Evolutionary conservation across 495 filamentous ascomycete genomes (phyloP).

Genomic region (Penicillium dipodomyicola): DNA sequence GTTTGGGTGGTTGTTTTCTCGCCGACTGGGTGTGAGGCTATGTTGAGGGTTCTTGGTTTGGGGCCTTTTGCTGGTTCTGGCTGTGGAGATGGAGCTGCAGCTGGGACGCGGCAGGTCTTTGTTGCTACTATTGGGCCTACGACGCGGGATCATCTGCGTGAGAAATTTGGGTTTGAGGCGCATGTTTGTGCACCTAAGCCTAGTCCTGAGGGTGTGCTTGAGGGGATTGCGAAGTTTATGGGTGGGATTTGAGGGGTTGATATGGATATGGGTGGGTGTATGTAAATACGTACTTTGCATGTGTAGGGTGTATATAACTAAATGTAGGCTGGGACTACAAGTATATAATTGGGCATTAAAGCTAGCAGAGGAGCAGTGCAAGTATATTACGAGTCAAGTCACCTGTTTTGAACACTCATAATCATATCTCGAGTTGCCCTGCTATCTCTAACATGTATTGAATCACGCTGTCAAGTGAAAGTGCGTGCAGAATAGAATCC

Average conservation of each 20-base stretch:
- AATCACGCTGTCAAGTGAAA: slow-evolving; percentile 10
- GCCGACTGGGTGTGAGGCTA: slow-evolving; percentile 78
- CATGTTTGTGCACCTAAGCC: slow-evolving; percentile 82
- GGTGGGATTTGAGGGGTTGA: neutral
- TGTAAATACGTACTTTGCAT: neutral
- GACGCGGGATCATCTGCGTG: slow-evolving; percentile 70
- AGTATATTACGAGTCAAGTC: neutral
- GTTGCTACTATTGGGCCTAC: slow-evolving; percentile 93
- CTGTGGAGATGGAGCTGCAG: slow-evolving; percentile 13
- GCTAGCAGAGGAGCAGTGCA: neutral
- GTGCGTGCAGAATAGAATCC: slow-evolving; percentile 17
- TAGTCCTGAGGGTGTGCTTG: slow-evolving; percentile 76
- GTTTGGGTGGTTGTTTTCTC: slow-evolving; percentile 95
- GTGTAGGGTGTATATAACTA: neutral
- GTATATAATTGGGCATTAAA: neutral
- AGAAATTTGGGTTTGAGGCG: slow-evolving; percentile 65
- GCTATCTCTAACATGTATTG: slow-evolving; percentile 16
- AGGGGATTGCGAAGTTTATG: slow-evolving; percentile 61
- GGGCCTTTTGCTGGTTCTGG: slow-evolving; percentile 17
- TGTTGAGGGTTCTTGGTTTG: slow-evolving; percentile 63
- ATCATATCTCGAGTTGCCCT: slow-evolving; percentile 13
- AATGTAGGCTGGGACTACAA: neutral
- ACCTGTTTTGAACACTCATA: neutral
- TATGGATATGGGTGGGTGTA: neutral
- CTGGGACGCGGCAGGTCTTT: slow-evolving; percentile 42